A percentile compares a stretch with the other conserved stretches of the same genome.
Evolutionary conservation across 306 rosid species (phyloP).

Genomic region (Trifolium dubium): DNA sequence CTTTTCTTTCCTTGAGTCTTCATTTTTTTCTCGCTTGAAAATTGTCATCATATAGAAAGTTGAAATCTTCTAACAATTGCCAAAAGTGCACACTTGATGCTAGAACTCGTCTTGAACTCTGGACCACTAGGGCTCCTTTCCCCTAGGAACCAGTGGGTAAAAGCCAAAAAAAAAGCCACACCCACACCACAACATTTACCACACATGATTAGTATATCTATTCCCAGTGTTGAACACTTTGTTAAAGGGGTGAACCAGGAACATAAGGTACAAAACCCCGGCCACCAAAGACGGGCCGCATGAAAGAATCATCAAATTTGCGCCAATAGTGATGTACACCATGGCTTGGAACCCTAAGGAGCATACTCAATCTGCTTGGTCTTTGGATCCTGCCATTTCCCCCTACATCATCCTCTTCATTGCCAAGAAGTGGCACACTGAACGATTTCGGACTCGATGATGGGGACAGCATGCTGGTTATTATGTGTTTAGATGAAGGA

Average conservation of each 20-base stretch:
- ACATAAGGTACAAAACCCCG: slow-evolving; percentile 87
- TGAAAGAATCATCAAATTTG: slow-evolving; percentile 76
- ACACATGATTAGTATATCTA: slow-evolving; percentile 9
- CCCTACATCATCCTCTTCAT: slow-evolving; percentile 51
- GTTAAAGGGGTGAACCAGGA: slow-evolving; percentile 86
- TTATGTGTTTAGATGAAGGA: slow-evolving; percentile 60
- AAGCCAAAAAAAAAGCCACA: no score
- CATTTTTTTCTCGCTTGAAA: neutral
- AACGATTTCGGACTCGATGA: slow-evolving; percentile 72
- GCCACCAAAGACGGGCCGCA: slow-evolving; percentile 95
- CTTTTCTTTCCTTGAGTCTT: neutral
- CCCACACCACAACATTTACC: slow-evolving; percentile 25
- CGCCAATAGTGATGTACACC: slow-evolving; percentile 93
- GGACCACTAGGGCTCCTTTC: no score
- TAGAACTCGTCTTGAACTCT: no score
- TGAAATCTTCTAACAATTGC: slow-evolving; percentile 42
- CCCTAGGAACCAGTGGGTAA: no score
- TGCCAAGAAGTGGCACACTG: slow-evolving; percentile 64
- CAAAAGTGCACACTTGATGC: slow-evolving; percentile 51
- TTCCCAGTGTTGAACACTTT: slow-evolving; percentile 57
- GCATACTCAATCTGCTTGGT: slow-evolving; percentile 59
- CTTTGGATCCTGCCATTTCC: slow-evolving; percentile 40
- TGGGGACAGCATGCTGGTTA: slow-evolving; percentile 57
- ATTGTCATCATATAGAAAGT: slow-evolving; percentile 28
- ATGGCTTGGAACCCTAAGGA: slow-evolving; percentile 61